These are phyloP conservation scores for Ceratobasidium sp. DNA, from an alignment of 1,284 basidiomycete species.

Conservation along the genomic window DNA sequence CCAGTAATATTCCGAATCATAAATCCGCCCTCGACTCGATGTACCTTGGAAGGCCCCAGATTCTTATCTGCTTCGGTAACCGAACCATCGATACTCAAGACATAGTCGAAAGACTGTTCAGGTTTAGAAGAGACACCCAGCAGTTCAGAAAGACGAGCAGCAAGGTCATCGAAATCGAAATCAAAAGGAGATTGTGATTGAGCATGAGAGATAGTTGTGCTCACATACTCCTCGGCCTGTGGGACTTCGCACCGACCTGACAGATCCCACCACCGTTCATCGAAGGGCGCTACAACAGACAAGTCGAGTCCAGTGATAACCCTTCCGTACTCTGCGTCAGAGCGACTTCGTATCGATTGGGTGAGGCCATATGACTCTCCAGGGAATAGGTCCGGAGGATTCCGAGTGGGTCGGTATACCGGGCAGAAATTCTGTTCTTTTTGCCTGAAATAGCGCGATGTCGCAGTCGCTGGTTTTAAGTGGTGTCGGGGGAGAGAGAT, in stretches of 20 bases:
- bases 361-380: slow-evolving; percentile 59
- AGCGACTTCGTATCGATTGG: slow-evolving; percentile 71
- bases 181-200: slow-evolving; percentile 35
- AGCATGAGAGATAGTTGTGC: slow-evolving; percentile 48
- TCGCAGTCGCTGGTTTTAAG: slow-evolving; percentile 62
- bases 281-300: slow-evolving; percentile 45
- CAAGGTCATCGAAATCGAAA: slow-evolving; percentile 30
- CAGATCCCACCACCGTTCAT: slow-evolving; percentile 60
- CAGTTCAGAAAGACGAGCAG: slow-evolving; percentile 32
- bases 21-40: slow-evolving; percentile 69
- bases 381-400: slow-evolving; percentile 50
- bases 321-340: slow-evolving; percentile 79
- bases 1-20: slow-evolving; percentile 78
- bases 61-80: slow-evolving; percentile 69
- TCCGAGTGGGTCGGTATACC: slow-evolving; percentile 61
- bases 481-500: slow-evolving; percentile 66
- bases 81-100: slow-evolving; percentile 69
- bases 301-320: slow-evolving; percentile 60
- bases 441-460: slow-evolving; percentile 65
- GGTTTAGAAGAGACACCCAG: slow-evolving; percentile 14
- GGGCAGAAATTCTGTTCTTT: slow-evolving; percentile 63
- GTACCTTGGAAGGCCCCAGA: slow-evolving; percentile 70
- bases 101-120: slow-evolving; percentile 74
- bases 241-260: slow-evolving; percentile 77
- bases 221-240: slow-evolving; percentile 71